These are phyloP conservation scores for Abrus precatorius DNA, from an alignment of 306 rosid species.

Conservation along the genomic window DNA sequence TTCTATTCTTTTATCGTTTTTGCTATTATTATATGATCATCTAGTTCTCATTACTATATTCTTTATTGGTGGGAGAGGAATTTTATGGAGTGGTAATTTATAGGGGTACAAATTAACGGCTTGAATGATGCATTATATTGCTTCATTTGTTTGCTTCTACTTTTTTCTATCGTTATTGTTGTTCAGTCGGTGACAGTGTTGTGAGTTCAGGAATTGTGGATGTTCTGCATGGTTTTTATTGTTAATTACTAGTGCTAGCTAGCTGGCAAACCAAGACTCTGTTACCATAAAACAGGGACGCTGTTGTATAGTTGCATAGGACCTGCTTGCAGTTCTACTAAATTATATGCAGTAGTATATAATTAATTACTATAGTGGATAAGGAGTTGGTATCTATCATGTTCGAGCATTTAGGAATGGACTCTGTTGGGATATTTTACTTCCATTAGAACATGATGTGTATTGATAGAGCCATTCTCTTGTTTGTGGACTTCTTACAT, in stretches of 20 bases:
- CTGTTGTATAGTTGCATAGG: constrained; percentile 16
- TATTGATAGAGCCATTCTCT: neutral
- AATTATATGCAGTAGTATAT: neutral
- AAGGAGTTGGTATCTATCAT: constrained; percentile 28
- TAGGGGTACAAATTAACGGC: neutral
- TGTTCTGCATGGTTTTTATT: constrained; percentile 36
- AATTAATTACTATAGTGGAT: neutral
- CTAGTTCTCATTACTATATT: neutral
- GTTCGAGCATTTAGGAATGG: neutral
- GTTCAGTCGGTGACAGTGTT: constrained; percentile 6
- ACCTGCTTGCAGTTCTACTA: neutral
- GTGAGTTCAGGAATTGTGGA: neutral
- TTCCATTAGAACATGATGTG: neutral
- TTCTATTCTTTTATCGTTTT: neutral
- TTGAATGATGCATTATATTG: neutral
- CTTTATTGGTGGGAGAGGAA: neutral
- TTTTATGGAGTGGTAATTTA: constrained; percentile 3
- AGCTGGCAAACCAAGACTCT: constrained; percentile 31
- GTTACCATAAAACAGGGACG: constrained; percentile 48
- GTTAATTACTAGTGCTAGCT: neutral
- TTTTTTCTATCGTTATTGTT: neutral
- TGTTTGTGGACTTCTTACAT: neutral
- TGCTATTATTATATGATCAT: neutral
- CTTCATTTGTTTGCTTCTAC: neutral
- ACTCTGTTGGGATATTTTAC: constrained; percentile 9